These are phyloP conservation scores for Pugionium dolabratum DNA, from an alignment of 345 rosid genomes.

Conservation along the genomic window DNA sequence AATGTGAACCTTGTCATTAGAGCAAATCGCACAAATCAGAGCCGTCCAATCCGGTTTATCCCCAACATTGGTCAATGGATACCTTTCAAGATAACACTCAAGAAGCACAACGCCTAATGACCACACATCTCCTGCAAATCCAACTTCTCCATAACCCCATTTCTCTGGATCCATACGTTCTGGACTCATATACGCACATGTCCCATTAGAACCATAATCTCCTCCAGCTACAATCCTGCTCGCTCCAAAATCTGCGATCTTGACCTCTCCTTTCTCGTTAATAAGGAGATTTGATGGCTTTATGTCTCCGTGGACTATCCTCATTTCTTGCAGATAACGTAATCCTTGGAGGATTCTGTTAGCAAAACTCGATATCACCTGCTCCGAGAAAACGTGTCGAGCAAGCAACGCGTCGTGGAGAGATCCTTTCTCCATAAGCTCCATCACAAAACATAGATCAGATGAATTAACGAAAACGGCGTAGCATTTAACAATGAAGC, in stretches of 20 bases:
- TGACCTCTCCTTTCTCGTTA: too few relatives aligned
- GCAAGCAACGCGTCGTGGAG: constrained; percentile 42
- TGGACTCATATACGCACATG: constrained; percentile 75
- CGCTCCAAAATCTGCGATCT: too few relatives aligned
- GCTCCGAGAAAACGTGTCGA: constrained; percentile 37
- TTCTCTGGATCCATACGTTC: constrained; percentile 61
- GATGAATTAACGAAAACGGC: constrained; percentile 41
- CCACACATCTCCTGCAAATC: constrained; percentile 66
- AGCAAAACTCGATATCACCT: constrained; percentile 44
- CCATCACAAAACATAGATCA: constrained; percentile 62
- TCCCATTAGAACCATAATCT: constrained; percentile 46
- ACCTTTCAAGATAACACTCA: constrained; percentile 60
- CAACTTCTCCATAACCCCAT: constrained; percentile 50
- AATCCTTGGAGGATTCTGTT: constrained; percentile 50
- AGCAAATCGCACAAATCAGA: constrained; percentile 55
- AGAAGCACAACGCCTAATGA: constrained; percentile 62
- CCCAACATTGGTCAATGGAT: constrained; percentile 54
- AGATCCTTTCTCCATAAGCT: constrained; percentile 63
- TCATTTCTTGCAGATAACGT: constrained; percentile 49
- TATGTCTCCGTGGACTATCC: constrained; percentile 68
- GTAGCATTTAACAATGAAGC: constrained; percentile 51
- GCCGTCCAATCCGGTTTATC: constrained; percentile 68
- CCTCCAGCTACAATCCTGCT: constrained; percentile 47
- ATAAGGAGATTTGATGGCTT: too few relatives aligned
- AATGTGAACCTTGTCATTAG: constrained; percentile 47